Percentiles rank a stretch among this genome's conserved stretches.
Evolutionary conservation across 2,329 filamentous ascomycete genomes (phyloP).

Genomic region (Alternaria conjuncta): DNA sequence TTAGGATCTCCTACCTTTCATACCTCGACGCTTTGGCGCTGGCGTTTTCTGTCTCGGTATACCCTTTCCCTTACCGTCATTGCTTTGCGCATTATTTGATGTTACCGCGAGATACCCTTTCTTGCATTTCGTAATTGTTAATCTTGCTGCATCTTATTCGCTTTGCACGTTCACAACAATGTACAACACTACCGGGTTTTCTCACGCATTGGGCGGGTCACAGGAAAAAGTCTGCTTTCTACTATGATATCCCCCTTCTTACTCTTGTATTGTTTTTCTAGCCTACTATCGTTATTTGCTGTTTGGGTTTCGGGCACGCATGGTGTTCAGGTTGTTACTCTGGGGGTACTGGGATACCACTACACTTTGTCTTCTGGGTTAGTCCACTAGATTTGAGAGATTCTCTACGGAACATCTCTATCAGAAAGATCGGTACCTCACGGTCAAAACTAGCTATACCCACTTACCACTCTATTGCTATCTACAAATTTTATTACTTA

Average conservation of each 20-base stretch:
- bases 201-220: constrained; percentile 46
- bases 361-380: constrained; percentile 23
- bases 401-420: constrained; percentile 22
- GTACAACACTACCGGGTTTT: constrained; percentile 44
- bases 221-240: constrained; percentile 45
- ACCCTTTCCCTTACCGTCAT: constrained; percentile 20
- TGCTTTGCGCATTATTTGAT: constrained; percentile 37
- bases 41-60: constrained; percentile 35
- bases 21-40: constrained; percentile 33
- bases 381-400: constrained; percentile 29
- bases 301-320: constrained; percentile 15
- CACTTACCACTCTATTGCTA: constrained; percentile 27
- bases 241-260: constrained; percentile 44
- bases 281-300: constrained; percentile 22
- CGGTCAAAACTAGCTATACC: constrained; percentile 40
- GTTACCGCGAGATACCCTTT: constrained; percentile 50
- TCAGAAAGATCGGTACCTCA: constrained; percentile 29
- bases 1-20: constrained; percentile 27
- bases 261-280: constrained; percentile 20
- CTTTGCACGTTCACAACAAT: constrained; percentile 38
- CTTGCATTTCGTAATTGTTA: constrained; percentile 45
- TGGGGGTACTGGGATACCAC: constrained; percentile 21
- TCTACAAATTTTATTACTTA: constrained; percentile 28
- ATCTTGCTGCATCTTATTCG: constrained; percentile 46
- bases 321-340: constrained; percentile 24